A percentile compares a stretch with the other conserved stretches of the same genome.
Conservation (phyloP, 306 rosid genomes). For the Parietaria judaica region DNA sequence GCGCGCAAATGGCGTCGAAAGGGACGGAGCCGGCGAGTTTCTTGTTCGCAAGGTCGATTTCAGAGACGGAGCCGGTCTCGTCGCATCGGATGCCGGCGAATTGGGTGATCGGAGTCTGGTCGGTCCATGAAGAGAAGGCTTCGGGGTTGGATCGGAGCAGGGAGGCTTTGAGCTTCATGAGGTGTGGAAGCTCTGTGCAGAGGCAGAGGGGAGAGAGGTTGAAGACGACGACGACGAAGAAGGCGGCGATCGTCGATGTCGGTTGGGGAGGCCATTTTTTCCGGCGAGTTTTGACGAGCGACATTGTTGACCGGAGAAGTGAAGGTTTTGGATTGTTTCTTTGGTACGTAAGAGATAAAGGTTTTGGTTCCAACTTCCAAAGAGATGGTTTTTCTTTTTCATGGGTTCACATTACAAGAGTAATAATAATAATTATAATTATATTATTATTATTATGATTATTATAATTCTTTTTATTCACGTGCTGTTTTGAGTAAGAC, state of each 20-base stretch:
- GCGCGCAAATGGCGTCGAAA: conserved; percentile 50
- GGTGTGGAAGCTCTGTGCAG: conserved; percentile 37
- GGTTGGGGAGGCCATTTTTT: not conserved
- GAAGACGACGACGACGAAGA: conserved; percentile 17
- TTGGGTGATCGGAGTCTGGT: conserved; percentile 24
- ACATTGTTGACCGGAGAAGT: conserved; percentile 26
- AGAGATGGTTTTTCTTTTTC: not conserved
- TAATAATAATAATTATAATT: too few species aligned
- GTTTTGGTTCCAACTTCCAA: conserved; percentile 8
- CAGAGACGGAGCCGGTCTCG: conserved; percentile 39
- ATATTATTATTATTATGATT: too few species aligned
- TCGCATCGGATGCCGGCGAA: conserved; percentile 58
- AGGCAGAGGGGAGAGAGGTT: conserved; percentile 28
- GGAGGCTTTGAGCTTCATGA: conserved; percentile 22
- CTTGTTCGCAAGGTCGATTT: conserved; percentile 44
- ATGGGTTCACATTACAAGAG: not conserved
- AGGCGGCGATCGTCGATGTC: not conserved
- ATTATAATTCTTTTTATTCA: too few species aligned
- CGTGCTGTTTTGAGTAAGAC: too few species aligned
- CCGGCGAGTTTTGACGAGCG: conserved; percentile 10
- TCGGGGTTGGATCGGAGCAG: conserved; percentile 18
- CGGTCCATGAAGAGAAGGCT: conserved; percentile 49
- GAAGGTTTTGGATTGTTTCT: not conserved
- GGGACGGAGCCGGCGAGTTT: conserved; percentile 51
- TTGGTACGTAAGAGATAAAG: not conserved